Conservation (phyloP, 2,329 filamentous ascomycete genomes). For the Cladosporium sp. region DNA sequence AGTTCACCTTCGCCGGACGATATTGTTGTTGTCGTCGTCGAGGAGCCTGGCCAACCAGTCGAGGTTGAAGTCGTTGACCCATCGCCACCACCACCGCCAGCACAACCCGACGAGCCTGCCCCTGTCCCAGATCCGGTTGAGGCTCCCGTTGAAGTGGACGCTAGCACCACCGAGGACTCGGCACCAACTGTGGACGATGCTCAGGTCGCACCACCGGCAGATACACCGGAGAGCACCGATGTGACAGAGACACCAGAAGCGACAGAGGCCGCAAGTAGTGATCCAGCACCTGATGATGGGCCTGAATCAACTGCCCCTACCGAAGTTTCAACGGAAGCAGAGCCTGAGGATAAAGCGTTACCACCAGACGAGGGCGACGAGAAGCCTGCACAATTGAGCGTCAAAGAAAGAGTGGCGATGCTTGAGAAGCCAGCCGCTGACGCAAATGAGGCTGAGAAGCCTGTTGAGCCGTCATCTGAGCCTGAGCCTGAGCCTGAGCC, state of each 20-base stretch:
- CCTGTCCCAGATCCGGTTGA: neutral
- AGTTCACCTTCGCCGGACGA: neutral
- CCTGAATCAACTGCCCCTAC: neutral
- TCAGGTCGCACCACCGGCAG: neutral
- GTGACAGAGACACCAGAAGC: neutral
- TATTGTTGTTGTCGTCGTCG: neutral
- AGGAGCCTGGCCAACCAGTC: neutral
- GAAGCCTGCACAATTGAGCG: neutral
- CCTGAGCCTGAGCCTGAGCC: neutral
- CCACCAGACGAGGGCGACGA: neutral
- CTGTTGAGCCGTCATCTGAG: neutral
- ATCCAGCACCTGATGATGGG: neutral
- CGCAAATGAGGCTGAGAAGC: neutral
- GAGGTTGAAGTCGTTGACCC: neutral
- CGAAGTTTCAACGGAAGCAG: neutral
- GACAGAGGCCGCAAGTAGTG: neutral
- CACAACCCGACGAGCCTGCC: neutral
- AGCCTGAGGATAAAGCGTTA: neutral
- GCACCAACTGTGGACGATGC: neutral
- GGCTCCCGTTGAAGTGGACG: neutral
- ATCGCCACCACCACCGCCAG: neutral
- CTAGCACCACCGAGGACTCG: neutral
- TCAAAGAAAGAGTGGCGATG: constrained; percentile 5
- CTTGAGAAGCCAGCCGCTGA: neutral
- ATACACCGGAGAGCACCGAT: neutral